Conservation (phyloP, 352 stramenopile species). For the Halophytophthora batemanensis region DNA sequence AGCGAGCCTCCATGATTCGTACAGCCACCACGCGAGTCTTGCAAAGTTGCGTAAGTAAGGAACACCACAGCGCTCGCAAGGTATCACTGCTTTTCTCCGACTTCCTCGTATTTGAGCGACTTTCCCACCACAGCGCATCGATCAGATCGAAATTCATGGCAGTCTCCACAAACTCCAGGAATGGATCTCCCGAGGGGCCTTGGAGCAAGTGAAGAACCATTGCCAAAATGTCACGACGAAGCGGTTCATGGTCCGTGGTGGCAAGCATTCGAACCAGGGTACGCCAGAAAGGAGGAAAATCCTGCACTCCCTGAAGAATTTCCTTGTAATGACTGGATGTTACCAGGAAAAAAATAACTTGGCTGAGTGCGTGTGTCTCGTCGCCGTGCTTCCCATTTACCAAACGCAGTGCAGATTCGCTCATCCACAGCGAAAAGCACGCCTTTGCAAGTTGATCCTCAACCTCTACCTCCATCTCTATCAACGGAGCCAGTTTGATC, state of each 20-base stretch:
- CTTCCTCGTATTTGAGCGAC: background rate
- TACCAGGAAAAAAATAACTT: constrained; percentile 1
- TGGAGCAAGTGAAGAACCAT: constrained; percentile 11
- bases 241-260: background rate
- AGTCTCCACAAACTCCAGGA: background rate
- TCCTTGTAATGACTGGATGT: background rate
- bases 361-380: background rate
- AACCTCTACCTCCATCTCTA: background rate
- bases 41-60: constrained; percentile 11
- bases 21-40: constrained; percentile 2
- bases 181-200: background rate
- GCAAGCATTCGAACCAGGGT: constrained; percentile 10
- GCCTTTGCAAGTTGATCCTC: background rate
- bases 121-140: constrained; percentile 14
- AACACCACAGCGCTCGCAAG: constrained; percentile 11
- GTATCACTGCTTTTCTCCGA: background rate
- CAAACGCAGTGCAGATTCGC: background rate
- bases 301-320: background rate
- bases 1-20: constrained; percentile 10
- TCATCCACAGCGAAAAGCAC: constrained; percentile 14
- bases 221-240: constrained; percentile 1
- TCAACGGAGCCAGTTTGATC: background rate
- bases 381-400: background rate
- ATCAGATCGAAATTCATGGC: constrained; percentile 11
- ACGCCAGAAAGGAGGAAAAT: constrained; percentile 12